Evolutionary conservation across 306 rosid genomes (phyloP), one percentile per base, ranked within the genome.

Genomic region (Rubus parviflorus): DNA sequence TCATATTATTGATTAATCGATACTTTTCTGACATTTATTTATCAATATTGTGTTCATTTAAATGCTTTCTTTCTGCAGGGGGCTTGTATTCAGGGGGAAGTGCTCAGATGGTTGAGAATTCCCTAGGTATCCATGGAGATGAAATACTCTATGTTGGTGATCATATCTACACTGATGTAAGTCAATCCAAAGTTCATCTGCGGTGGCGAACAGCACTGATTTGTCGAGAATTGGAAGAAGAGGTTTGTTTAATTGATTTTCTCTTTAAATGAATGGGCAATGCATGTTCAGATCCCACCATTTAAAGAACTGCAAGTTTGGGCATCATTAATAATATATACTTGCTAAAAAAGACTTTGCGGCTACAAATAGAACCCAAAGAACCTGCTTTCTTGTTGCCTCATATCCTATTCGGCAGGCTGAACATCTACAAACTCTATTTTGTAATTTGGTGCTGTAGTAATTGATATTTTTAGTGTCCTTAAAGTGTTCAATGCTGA

Each of bases 131-230:
- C 77, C 99, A 92, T 61, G 99, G 99, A 68, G 99, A 95, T 79
- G 99, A 95, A 80, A 95, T 95, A 76, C 78, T 95, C 81, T 95
- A 95, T 82, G 99, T 95, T 51, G 99, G 99, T 68, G 99, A 95
- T 83, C 99, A 95, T 84, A 95, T 95, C 70, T 95, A 92, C 81
- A 95, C 97, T 16, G 99, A 95, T 79, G 99, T 95, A 56, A 95
- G 99, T 83, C 97, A 90, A 81, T 92, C 99, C 75, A 92, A 95
- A 86, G 91, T 95, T 70, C 97, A 95, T 81, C 83, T 90, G 76
- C 89, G 99, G 75, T 95, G 99, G 99, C 89, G 99, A 81, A 95
- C 99, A 5, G 97, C 97, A 70, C 87, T 95, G 83, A 84, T 95
- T 85, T 90, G 92, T 79, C 90, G 97, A 81, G 99, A 95, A 85